These are phyloP conservation scores for Dendrobium huoshanense DNA, from an alignment of 106 monocot genomes.

Conservation along the genomic window DNA sequence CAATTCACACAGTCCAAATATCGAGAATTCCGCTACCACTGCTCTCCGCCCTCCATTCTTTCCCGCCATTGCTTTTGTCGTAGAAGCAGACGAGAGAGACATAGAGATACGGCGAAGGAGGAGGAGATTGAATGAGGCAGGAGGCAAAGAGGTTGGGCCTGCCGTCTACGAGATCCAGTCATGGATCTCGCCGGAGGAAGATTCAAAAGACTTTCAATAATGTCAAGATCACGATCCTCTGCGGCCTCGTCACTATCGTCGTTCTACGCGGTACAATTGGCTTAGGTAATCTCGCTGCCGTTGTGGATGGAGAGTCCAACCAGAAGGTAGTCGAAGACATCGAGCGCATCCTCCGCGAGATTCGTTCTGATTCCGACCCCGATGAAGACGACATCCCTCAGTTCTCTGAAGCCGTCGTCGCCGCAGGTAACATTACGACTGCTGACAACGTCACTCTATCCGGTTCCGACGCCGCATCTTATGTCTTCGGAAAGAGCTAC, in stretches of 20 bases:
- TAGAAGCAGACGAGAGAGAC: background rate
- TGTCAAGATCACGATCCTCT: slow-evolving; percentile 73
- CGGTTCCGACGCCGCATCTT: background rate
- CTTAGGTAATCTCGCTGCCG: slow-evolving; percentile 41
- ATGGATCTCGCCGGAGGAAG: slow-evolving; percentile 32
- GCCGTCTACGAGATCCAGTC: slow-evolving; percentile 10
- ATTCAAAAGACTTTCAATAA: slow-evolving; percentile 75
- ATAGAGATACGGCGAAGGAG: background rate
- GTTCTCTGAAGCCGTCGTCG: background rate
- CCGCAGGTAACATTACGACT: background rate
- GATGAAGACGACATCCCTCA: slow-evolving; percentile 22
- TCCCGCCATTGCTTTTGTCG: too few relatives aligned
- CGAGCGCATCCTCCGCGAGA: slow-evolving; percentile 74
- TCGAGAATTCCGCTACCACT: too few relatives aligned
- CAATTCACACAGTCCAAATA: too few relatives aligned
- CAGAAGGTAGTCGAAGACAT: slow-evolving; percentile 62
- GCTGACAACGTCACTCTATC: slow-evolving; percentile 1
- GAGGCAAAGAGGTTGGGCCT: background rate
- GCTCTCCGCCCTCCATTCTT: too few relatives aligned
- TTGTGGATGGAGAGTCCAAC: slow-evolving; percentile 14
- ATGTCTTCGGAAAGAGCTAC: slow-evolving; percentile 22
- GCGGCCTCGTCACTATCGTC: slow-evolving; percentile 82
- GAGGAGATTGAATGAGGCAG: background rate
- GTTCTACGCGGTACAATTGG: slow-evolving; percentile 85
- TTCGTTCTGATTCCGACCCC: slow-evolving; percentile 71